A percentile compares a stretch with the other conserved stretches of the same genome.
These are phyloP conservation scores for Nakazawaea ishiwadae DNA, from an alignment of 805 yeast species.

Conservation along the genomic window DNA sequence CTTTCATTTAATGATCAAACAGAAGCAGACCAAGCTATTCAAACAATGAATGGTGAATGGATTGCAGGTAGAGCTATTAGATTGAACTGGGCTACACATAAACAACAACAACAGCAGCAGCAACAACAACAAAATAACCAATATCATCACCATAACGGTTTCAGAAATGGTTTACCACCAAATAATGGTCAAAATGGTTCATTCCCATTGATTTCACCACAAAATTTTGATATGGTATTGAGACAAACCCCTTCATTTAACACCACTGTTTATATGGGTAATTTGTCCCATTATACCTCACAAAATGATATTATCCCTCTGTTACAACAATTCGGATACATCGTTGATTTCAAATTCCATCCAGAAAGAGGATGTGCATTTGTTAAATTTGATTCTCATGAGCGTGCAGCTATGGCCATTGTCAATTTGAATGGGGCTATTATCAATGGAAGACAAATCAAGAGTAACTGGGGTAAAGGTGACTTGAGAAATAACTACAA, in stretches of 20 bases:
- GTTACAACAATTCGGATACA: constrained; percentile 75
- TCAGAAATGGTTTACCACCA: constrained; percentile 10
- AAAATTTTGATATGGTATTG: constrained; percentile 62
- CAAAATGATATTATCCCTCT: constrained; percentile 71
- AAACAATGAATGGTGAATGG: constrained; percentile 67
- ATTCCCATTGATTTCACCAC: constrained; percentile 37
- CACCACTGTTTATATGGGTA: constrained; percentile 84
- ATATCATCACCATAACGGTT: constrained; percentile 9
- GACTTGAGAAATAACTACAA: constrained; percentile 19
- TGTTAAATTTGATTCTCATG: constrained; percentile 82
- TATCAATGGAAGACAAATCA: constrained; percentile 72
- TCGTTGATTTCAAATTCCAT: constrained; percentile 74
- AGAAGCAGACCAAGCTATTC: constrained; percentile 73
- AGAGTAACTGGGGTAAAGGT: constrained; percentile 85
- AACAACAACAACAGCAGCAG: constrained; percentile 48
- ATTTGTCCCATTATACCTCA: constrained; percentile 71
- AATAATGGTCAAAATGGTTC: constrained; percentile 16
- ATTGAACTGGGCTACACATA: constrained; percentile 86
- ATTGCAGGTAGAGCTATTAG: constrained; percentile 74
- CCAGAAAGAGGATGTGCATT: constrained; percentile 87
- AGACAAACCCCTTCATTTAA: constrained; percentile 81
- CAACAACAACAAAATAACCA: constrained; percentile 23
- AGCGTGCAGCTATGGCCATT: constrained; percentile 84
- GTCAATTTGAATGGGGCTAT: constrained; percentile 69
- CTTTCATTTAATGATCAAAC: constrained; percentile 63